Evolutionary conservation across 1,139 yeast genomes (phyloP).

Genomic region (Lodderomyces parapsilosis): DNA sequence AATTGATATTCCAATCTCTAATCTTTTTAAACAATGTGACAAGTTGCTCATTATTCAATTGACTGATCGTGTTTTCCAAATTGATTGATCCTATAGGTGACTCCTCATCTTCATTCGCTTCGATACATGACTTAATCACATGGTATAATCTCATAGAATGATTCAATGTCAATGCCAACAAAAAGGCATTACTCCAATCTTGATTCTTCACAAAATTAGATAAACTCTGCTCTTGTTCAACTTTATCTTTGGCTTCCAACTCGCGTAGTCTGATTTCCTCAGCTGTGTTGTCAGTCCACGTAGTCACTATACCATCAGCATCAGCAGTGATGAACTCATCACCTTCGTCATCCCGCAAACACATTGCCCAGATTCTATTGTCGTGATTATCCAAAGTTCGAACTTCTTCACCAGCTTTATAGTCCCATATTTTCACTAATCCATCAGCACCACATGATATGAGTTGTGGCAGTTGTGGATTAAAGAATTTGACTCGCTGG

Average conservation of each 20-base stretch:
- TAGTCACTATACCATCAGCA: constrained; percentile 87
- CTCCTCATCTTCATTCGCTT: constrained; percentile 41
- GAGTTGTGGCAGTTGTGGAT: constrained; percentile 58
- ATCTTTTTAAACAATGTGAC: constrained; percentile 64
- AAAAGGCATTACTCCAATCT: constrained; percentile 87
- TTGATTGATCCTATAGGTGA: constrained; percentile 59
- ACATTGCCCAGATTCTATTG: constrained; percentile 92
- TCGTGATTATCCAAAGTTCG: constrained; percentile 88
- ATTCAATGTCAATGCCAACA: constrained; percentile 78
- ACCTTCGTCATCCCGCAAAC: constrained; percentile 62
- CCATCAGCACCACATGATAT: constrained; percentile 95
- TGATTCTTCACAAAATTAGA: constrained; percentile 66
- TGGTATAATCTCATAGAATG: constrained; percentile 83
- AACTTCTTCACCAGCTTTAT: constrained; percentile 69
- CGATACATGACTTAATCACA: constrained; percentile 59
- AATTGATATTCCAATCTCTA: constrained; percentile 94
- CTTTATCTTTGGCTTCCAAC: constrained; percentile 51
- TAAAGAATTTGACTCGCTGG: constrained; percentile 72
- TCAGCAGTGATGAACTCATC: constrained; percentile 78
- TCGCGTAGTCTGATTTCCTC: constrained; percentile 54
- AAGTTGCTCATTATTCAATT: constrained; percentile 60
- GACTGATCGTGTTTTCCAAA: constrained; percentile 64
- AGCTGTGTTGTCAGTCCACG: constrained; percentile 87
- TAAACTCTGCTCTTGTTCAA: constrained; percentile 87
- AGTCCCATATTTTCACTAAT: constrained; percentile 86